A percentile compares a stretch with the other conserved stretches of the same genome.
Evolutionary conservation across 1,139 yeast species (phyloP).

Genomic region (Candida smagusa): DNA sequence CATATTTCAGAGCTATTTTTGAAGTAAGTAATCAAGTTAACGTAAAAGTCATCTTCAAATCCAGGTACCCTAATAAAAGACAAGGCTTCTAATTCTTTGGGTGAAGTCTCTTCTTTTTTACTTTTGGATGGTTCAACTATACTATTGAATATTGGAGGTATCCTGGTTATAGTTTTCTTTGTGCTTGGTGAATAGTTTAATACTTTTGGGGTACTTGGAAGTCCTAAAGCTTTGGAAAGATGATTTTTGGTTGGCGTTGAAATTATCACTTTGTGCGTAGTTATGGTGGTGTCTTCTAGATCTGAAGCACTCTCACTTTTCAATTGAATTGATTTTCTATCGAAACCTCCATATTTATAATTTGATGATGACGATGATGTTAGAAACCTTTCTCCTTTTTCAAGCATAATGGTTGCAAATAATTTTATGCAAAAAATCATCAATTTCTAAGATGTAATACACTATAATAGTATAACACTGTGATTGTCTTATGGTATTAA

Average conservation of each 20-base stretch:
- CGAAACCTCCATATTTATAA: too few relatives aligned
- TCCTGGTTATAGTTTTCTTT: not conserved
- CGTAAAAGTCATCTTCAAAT: conserved; percentile 75
- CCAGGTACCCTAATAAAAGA: conserved; percentile 67
- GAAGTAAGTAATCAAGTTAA: conserved; percentile 79
- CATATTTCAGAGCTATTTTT: conserved; percentile 25
- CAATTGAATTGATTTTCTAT: too few relatives aligned
- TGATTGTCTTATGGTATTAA: too few relatives aligned
- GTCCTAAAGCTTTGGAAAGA: conserved; percentile 50
- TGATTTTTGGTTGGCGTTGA: too few relatives aligned
- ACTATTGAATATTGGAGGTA: too few relatives aligned
- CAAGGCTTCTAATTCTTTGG: conserved; percentile 6
- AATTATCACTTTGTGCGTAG: too few relatives aligned
- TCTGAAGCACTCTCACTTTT: too few relatives aligned
- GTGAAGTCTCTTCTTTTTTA: too few relatives aligned
- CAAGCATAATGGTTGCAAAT: not conserved
- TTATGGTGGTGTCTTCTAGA: too few relatives aligned
- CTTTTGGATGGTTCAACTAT: too few relatives aligned
- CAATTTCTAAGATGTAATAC: too few relatives aligned
- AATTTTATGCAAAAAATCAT: not conserved
- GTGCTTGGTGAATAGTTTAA: conserved; percentile 13
- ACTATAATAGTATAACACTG: too few relatives aligned
- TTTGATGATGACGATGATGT: not conserved
- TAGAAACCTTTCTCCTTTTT: not conserved
- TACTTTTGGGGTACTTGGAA: conserved; percentile 30